Evolutionary conservation across 176 grass and related monocot species (phyloP).

Genomic region (Carex pumila): DNA sequence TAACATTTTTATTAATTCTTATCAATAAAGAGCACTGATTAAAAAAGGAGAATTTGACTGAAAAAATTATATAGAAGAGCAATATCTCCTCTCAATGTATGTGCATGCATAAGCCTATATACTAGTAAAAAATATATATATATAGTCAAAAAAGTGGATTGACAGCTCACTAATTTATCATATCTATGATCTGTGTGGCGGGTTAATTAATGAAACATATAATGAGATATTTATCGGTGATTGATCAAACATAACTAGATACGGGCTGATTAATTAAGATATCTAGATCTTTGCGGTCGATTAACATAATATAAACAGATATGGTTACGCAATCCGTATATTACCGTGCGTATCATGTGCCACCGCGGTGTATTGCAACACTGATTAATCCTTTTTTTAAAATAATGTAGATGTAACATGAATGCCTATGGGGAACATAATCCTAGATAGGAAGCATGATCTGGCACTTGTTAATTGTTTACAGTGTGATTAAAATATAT

Average conservation of each 20-base stretch:
- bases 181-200: background rate
- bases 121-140: too few species aligned
- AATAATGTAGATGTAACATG: background rate
- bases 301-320: background rate
- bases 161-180: too few species aligned
- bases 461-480: background rate
- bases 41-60: too few species aligned
- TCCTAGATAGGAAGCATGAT: slow-evolving; percentile 3
- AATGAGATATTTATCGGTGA: background rate
- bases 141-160: background rate
- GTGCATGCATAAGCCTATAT: background rate
- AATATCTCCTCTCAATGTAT: background rate
- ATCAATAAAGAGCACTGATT: too few species aligned
- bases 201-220: background rate
- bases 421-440: slow-evolving; percentile 7
- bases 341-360: background rate
- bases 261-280: too few species aligned
- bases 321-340: background rate
- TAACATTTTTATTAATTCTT: too few species aligned
- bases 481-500: background rate
- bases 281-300: background rate
- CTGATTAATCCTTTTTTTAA: background rate
- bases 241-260: background rate
- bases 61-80: too few species aligned
- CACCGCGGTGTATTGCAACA: background rate